A percentile compares a stretch with the other conserved stretches of the same genome.
phyloP scores from a whole-genome alignment of 2,329 filamentous ascomycete genomes.

The Sporothrix sp. region DNA sequence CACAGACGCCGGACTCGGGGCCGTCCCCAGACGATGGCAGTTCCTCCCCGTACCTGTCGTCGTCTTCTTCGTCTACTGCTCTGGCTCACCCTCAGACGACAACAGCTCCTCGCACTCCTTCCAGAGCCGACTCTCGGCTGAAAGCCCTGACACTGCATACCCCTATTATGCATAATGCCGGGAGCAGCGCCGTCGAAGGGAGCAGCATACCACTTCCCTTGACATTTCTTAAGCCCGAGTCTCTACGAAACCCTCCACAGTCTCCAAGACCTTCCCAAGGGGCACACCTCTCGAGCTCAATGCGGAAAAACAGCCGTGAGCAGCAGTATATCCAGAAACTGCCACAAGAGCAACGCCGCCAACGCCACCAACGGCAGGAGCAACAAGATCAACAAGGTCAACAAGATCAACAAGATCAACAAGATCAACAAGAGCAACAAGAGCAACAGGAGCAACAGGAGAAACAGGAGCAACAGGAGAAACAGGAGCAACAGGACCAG shows the following conservation, averaged over 20 bases:
- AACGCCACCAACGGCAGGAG: neutral
- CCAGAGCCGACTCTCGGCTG: neutral
- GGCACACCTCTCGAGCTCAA: no score
- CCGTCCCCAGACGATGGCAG: slow-evolving; percentile 19
- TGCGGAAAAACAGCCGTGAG: no score
- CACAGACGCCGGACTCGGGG: slow-evolving; percentile 14
- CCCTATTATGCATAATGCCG: neutral
- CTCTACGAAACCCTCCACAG: neutral
- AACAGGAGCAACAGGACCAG: neutral
- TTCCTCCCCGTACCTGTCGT: neutral
- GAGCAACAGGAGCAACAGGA: neutral
- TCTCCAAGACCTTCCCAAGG: neutral
- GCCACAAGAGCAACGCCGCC: neutral
- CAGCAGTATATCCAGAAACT: neutral
- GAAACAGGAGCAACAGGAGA: neutral
- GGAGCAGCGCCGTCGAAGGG: neutral
- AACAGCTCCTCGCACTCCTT: neutral
- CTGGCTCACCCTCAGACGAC: neutral
- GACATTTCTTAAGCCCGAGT: slow-evolving; percentile 5
- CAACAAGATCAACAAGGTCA: neutral
- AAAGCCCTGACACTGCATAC: slow-evolving; percentile 2
- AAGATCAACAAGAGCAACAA: neutral
- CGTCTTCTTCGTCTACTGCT: slow-evolving; percentile 5
- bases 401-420: neutral
- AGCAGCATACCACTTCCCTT: neutral